Percentiles rank a stretch among this genome's conserved stretches.
Conservation (phyloP, 352 stramenopile species). For the Phytophthora ramorum region DNA sequence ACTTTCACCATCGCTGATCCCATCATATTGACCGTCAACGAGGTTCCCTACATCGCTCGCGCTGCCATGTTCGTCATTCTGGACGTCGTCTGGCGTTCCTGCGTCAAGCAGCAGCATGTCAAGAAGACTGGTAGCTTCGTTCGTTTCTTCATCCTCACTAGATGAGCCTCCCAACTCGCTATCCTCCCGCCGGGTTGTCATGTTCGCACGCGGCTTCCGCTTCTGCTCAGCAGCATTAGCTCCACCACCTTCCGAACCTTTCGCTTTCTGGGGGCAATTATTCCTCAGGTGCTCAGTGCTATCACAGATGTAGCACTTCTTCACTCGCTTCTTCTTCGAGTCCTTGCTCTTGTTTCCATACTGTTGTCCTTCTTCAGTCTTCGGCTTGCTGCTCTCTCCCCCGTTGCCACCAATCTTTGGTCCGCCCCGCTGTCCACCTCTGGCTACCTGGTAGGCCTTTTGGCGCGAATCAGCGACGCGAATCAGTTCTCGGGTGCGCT, state of each 20-base stretch:
- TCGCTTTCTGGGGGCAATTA: slow-evolving; percentile 5
- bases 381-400: not conserved
- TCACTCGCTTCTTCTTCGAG: slow-evolving; percentile 3
- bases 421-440: not conserved
- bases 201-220: not conserved
- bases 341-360: not conserved
- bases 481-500: slow-evolving; percentile 15
- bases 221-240: slow-evolving; percentile 6
- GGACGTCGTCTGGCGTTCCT: not conserved
- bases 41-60: too few relatives aligned
- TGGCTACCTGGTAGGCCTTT: slow-evolving; percentile 1
- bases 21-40: too few relatives aligned
- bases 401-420: not conserved
- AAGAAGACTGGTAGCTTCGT: too few relatives aligned
- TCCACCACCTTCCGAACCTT: not conserved
- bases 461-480: slow-evolving; percentile 11
- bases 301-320: slow-evolving; percentile 7
- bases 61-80: too few relatives aligned
- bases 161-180: not conserved
- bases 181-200: not conserved
- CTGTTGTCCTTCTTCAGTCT: not conserved
- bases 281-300: slow-evolving; percentile 2
- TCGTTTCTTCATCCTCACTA: not conserved
- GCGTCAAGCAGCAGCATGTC: too few relatives aligned
- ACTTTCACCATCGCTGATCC: not conserved